Evolutionary conservation across 768 basidiomycete species (phyloP), one percentile per base, ranked within the genome.

Genomic region (Pseudohyphozyma bogoriensis): DNA sequence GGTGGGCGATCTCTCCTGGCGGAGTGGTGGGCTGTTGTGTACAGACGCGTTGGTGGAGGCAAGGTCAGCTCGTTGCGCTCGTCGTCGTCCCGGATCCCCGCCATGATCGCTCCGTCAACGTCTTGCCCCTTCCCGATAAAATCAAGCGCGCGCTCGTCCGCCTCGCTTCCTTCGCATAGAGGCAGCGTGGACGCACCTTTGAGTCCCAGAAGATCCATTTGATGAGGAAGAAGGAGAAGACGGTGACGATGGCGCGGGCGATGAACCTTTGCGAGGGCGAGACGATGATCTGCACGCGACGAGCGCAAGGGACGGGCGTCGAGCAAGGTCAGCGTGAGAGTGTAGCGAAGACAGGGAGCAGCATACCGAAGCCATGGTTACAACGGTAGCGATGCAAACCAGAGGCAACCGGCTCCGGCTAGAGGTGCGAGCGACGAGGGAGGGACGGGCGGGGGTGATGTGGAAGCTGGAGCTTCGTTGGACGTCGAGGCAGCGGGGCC

Each of bases 231-330:
- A 75, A 12, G 29, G 56, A 65, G 33, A 68, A 52, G 46, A 71
- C 50, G 39, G 59, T 69, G 16, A 74, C 63, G 12, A 67, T 69
- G 31, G 69, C 58, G 32, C 73, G 66, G 50, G 70, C 63, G 10
- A 67, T 62, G 55, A 74, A 64, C 15, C 73, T 71, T 42, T 73
- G 73, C 24, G 58, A 56, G 3, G 59, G 62, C 15, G 57, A 58
- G 20, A 61, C 39, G 53, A 66, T 66, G 32, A 62, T 58, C 64
- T 65, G 59, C n/a, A n/a, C n/a, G n/a, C n/a, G n/a, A n/a, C n/a
- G n/a, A n/a, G n/a, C n/a, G 42, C 9, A 24, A 20, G 11, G 22
- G 42, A 22, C 26, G 42, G 22, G 42, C 26, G 42, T 22, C 22
- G 42, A 15, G 42, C 9, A 44, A 44, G 42, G 8, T n/a, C 5